Evolutionary conservation across 176 grass and related monocot genomes (phyloP).

Genomic region (Musa schizocarpa): DNA sequence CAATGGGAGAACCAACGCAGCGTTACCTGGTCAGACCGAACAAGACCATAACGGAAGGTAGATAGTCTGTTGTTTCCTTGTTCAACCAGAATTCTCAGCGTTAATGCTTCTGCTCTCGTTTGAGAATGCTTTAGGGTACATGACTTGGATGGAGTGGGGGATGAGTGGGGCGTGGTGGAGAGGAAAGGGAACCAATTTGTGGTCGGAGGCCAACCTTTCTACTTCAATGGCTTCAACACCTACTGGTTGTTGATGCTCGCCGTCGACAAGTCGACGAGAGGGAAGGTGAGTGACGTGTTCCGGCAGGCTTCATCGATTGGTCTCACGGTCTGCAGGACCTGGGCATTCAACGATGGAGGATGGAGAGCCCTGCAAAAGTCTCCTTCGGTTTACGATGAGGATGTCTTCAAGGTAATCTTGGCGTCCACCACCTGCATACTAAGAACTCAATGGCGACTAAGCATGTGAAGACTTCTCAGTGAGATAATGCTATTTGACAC

Average conservation of each 20-base stretch:
- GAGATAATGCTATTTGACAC: too few relatives aligned
- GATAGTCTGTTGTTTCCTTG: not conserved
- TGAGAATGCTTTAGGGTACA: not conserved
- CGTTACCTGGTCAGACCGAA: not conserved
- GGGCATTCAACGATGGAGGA: conserved; percentile 63
- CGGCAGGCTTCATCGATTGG: conserved; percentile 41
- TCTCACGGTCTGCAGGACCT: conserved; percentile 55
- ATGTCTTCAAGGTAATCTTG: conserved; percentile 57
- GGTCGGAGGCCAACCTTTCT: conserved; percentile 38
- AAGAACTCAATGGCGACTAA: not conserved
- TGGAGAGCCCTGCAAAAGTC: conserved; percentile 72
- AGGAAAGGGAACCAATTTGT: conserved; percentile 45
- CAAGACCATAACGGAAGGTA: not conserved
- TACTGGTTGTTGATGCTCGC: conserved; percentile 75
- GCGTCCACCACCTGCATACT: not conserved
- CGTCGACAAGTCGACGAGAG: conserved; percentile 47
- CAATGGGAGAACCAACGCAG: not conserved
- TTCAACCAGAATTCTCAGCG: not conserved
- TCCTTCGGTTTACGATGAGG: conserved; percentile 53
- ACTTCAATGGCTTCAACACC: conserved; percentile 67
- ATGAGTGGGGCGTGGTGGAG: conserved; percentile 42
- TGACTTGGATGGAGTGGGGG: not conserved
- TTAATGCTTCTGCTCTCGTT: not conserved
- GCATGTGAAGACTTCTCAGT: too few relatives aligned
- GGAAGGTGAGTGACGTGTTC: conserved; percentile 56